Conservation (phyloP, 306 rosid genomes). For the Gynostemma pentaphyllum region DNA sequence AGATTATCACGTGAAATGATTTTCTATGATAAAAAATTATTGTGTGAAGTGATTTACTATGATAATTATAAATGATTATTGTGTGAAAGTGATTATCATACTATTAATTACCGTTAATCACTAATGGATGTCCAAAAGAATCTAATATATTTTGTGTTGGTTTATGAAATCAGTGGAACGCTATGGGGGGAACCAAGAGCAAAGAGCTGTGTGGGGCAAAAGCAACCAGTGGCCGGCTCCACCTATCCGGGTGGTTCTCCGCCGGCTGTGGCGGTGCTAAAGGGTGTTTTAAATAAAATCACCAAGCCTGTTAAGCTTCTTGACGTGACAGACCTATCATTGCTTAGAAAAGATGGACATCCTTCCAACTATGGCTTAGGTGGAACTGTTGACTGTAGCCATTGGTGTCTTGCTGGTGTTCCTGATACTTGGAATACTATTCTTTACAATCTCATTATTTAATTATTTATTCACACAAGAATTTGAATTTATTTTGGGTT, state of each 20-base stretch:
- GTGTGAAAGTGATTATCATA: no score
- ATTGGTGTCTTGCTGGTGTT: slow-evolving; percentile 93
- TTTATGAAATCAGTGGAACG: slow-evolving; percentile 36
- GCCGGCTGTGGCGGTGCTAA: slow-evolving; percentile 45
- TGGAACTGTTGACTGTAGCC: slow-evolving; percentile 70
- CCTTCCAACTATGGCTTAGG: slow-evolving; percentile 67
- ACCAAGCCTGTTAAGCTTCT: slow-evolving; percentile 53
- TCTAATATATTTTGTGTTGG: background rate
- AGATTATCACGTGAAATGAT: no score
- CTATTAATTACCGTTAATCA: no score
- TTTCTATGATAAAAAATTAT: no score
- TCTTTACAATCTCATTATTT: slow-evolving; percentile 53
- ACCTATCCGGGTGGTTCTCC: slow-evolving; percentile 66
- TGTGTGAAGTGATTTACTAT: no score
- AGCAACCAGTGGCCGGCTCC: slow-evolving; percentile 43
- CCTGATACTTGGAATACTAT: slow-evolving; percentile 93
- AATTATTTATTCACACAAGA: no score
- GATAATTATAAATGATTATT: no score
- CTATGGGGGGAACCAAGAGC: slow-evolving; percentile 63
- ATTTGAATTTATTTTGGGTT: no score
- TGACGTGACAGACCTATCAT: slow-evolving; percentile 61
- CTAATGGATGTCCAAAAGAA: background rate
- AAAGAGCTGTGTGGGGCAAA: slow-evolving; percentile 45
- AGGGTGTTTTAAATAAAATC: slow-evolving; percentile 38
- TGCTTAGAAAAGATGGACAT: slow-evolving; percentile 77